These are phyloP conservation scores for Arthroderma sp. DNA, from an alignment of 2,329 filamentous ascomycete genomes.

Conservation along the genomic window DNA sequence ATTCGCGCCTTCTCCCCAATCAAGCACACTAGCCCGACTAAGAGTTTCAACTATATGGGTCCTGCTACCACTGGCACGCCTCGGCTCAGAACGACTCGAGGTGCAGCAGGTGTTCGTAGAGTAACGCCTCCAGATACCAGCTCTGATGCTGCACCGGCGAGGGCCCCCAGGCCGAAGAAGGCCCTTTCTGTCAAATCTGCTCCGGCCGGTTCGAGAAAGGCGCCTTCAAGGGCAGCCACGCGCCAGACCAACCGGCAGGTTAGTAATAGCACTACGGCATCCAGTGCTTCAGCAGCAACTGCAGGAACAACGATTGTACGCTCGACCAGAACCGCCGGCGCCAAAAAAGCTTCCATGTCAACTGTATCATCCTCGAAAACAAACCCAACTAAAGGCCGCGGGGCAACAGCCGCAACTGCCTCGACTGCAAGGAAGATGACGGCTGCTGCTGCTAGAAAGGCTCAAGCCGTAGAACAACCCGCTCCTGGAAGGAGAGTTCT, in stretches of 20 bases:
- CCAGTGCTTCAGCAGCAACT: slow-evolving; percentile 29
- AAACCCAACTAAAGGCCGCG: slow-evolving; percentile 12
- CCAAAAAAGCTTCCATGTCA: slow-evolving; percentile 22
- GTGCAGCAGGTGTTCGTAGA: slow-evolving; percentile 1
- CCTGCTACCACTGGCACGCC: not conserved
- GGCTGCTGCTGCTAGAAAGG: slow-evolving; percentile 24
- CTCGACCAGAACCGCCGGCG: slow-evolving; percentile 17
- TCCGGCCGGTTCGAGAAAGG: slow-evolving; percentile 20
- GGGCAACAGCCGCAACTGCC: slow-evolving; percentile 23
- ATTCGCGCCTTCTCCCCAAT: slow-evolving; percentile 50
- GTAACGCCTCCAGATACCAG: slow-evolving; percentile 3
- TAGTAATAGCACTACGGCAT: slow-evolving; percentile 25
- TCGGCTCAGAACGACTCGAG: slow-evolving; percentile 6
- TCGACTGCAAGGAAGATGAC: slow-evolving; percentile 27
- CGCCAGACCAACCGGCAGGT: slow-evolving; percentile 27
- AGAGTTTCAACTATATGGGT: slow-evolving; percentile 8
- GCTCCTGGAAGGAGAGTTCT: slow-evolving; percentile 29
- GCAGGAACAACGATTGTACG: slow-evolving; percentile 30
- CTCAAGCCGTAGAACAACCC: slow-evolving; percentile 23
- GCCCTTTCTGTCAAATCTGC: slow-evolving; percentile 13
- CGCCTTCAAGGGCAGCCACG: slow-evolving; percentile 28
- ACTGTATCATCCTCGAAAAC: slow-evolving; percentile 7
- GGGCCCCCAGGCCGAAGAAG: slow-evolving; percentile 3
- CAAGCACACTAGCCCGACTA: slow-evolving; percentile 41
- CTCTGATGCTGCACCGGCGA: slow-evolving; percentile 7